Evolutionary conservation across 768 basidiomycete species (phyloP), one percentile per base, ranked within the genome.

Genomic region (Hericium erinaceus): DNA sequence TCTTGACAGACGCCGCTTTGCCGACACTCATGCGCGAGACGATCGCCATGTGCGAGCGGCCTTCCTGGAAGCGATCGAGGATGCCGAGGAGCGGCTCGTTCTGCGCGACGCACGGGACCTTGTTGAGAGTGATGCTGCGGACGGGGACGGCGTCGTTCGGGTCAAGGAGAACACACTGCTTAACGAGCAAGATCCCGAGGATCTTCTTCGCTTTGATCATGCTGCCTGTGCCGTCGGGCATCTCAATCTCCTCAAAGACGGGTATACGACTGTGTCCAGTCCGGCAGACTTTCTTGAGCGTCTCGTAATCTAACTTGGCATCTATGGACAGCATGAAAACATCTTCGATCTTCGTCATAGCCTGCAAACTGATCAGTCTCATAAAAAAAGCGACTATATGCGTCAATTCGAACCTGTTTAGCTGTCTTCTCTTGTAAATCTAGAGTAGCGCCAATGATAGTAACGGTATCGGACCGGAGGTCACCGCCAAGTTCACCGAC

Each of bases 271-370:
- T 64, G 50, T 69, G 59, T 39, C 61, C 56, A 24, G 65, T 53
- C 49, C 59, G 18, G 56, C 60, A 55, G 59, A 64, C 48, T 55
- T 58, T 37, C 54, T 60, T 53, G 57, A 95, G 77, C 2, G 85
- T 82, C 52, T 83, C 83, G 64, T 86, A 93, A 64, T 94, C 91
- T 41, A 95, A 79, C 59, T 80, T 83, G 0, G 91, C 82, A 57
- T 92, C 84, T 60, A 93, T 89, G 12, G 86, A 87, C 48, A 95
- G 76, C 90, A 94, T 93, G 72, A 93, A 92, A 0, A 92, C 88
- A 52, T 83, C 73, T 39, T 77, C 70, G 61, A 91, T 91, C 22
- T 86, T 85, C 0, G 89, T 91, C 89, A 92, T 91, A 1, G 89
- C 88, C 80, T 72, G 64, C 54, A 1, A 61, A 55, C 58, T 46